A percentile compares a stretch with the other conserved stretches of the same genome.
phyloP scores from a whole-genome alignment of 306 rosid genomes.

The Calophaca sinica region DNA sequence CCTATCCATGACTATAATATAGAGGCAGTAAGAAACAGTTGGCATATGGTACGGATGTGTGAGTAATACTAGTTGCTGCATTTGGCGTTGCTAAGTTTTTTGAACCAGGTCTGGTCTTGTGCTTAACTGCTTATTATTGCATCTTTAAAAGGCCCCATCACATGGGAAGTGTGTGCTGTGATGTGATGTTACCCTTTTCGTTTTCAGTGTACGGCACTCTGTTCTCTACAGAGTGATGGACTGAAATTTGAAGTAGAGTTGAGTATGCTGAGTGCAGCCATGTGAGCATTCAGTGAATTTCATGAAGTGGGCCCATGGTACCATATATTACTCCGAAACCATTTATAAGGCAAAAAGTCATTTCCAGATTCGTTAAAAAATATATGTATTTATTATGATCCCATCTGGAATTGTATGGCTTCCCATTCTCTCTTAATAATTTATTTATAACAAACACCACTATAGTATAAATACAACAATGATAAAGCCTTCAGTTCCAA shows the following conservation, averaged over 20 bases:
- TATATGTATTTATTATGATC: constrained; percentile 33
- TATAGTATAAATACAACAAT: constrained; percentile 35
- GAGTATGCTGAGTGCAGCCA: constrained; percentile 46
- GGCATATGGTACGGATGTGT: constrained; percentile 21
- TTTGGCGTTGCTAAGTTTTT: neutral
- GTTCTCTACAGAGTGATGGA: constrained; percentile 41
- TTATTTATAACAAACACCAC: neutral
- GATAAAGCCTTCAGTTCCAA: neutral
- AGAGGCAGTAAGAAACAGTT: neutral
- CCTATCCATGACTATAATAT: no score
- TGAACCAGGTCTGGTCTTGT: neutral
- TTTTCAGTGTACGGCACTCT: constrained; percentile 52
- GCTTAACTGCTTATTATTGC: neutral
- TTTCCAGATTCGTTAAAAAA: no score
- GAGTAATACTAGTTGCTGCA: neutral
- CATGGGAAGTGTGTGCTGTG: constrained; percentile 20
- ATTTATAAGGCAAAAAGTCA: no score
- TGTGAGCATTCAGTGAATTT: constrained; percentile 52
- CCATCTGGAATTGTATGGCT: constrained; percentile 47
- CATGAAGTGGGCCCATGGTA: constrained; percentile 52
- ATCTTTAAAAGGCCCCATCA: constrained; percentile 10
- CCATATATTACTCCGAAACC: no score
- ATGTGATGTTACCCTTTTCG: constrained; percentile 24
- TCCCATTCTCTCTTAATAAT: constrained; percentile 28
- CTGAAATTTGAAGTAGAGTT: neutral